Evolutionary conservation across 192 early-diverging fungal species (phyloP), one percentile per base, ranked within the genome.

Genomic region (Chytriomyces sp.): DNA sequence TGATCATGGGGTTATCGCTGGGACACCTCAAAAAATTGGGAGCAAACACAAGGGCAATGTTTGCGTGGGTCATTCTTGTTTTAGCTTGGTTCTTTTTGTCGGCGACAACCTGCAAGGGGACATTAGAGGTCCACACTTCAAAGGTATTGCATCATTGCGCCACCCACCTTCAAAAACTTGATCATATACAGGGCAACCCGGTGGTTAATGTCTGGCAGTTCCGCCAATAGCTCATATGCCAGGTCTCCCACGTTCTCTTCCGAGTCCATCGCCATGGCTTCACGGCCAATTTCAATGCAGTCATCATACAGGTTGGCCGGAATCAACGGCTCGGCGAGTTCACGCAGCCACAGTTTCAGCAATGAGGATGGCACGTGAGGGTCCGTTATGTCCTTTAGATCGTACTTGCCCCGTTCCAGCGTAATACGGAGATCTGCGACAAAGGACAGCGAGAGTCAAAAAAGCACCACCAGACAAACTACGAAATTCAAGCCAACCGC

Each of bases 21-120:
- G 95, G 95, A 75, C 93, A 95, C 40, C 95, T 84, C 55, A 99
- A 79, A 58, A 97, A 90, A 49, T 92, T 91, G n/a, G 96, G 96
- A 25, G 94, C 95, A 85, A 97, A 98, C 8, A 99, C 93, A 85
- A 99, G 91, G 12, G 96, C 96, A 56, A 99, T 73, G 62, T 98
- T 99, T 69, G 84, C 82, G 36, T 91, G 78, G 32, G 87, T 91
- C 96, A 99, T 99, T 80, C 92, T 90, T n/a, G 96, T 98, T 12
- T 83, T 69, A 37, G 88, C 83, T 40, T 84, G 86, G n/a, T 93
- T 89, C 32, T 77, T 68, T 5, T 90, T 89, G 31, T 88, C 86
- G 31, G 89, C 90, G 63, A 98, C 88, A 31, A 86, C 79, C 90
- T 91, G 57, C 40, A 0, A 57, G 69, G 5, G 4, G 63, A 8